Evolutionary conservation across 1,284 basidiomycete species (phyloP).

Genomic region (Thecaphora thlaspeos): DNA sequence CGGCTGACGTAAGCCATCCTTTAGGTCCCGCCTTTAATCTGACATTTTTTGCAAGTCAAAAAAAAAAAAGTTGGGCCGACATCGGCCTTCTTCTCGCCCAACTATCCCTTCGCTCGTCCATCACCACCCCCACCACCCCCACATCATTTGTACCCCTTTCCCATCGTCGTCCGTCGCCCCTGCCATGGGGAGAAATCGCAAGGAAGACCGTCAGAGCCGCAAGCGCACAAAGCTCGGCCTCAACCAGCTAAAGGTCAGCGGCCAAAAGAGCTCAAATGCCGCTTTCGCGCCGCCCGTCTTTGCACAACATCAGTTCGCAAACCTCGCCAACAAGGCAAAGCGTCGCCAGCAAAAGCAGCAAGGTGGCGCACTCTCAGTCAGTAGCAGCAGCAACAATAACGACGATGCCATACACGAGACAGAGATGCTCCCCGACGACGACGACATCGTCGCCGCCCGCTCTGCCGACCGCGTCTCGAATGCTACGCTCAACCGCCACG

Average conservation of each 20-base stretch:
- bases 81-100: background rate
- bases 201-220: slow-evolving; percentile 29
- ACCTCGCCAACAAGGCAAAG: slow-evolving; percentile 31
- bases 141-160: slow-evolving; percentile 4
- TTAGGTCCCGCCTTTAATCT: no score
- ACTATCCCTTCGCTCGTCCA: background rate
- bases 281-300: slow-evolving; percentile 15
- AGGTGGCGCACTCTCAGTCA: no score
- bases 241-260: slow-evolving; percentile 5
- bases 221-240: slow-evolving; percentile 27
- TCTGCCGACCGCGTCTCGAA: no score
- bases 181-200: slow-evolving; percentile 9
- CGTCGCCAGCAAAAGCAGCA: slow-evolving; percentile 6
- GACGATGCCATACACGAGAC: background rate
- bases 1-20: no score
- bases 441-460: background rate
- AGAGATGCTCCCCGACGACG: slow-evolving; percentile 6
- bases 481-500: no score
- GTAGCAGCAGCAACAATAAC: slow-evolving; percentile 19
- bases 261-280: slow-evolving; percentile 25
- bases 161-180: no score
- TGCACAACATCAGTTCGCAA: slow-evolving; percentile 24
- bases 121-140: slow-evolving; percentile 6
- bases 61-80: no score
- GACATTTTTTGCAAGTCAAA: no score